A percentile compares a stretch with the other conserved stretches of the same genome.
Evolutionary conservation across 768 basidiomycete genomes (phyloP).

Genomic region (Phylloporus sp.): DNA sequence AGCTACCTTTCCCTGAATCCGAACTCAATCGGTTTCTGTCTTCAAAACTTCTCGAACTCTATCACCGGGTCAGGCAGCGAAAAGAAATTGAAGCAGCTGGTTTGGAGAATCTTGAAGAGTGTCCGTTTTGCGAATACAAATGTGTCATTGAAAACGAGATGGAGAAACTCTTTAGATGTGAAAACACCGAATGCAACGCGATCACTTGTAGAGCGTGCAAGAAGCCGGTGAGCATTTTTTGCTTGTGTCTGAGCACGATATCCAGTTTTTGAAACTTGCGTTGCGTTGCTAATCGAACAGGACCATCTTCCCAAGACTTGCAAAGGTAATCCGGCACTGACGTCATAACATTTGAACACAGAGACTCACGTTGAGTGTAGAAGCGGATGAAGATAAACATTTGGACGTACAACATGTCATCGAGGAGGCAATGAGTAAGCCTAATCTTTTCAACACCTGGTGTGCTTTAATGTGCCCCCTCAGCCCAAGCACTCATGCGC

Average conservation of each 20-base stretch:
- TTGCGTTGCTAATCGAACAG: conserved; percentile 29
- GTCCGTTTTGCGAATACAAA: conserved; percentile 88
- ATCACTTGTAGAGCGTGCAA: conserved; percentile 81
- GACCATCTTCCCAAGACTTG: conserved; percentile 83
- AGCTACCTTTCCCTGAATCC: conserved; percentile 59
- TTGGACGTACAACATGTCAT: conserved; percentile 73
- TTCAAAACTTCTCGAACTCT: conserved; percentile 62
- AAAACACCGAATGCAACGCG: conserved; percentile 63
- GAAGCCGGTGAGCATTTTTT: conserved; percentile 48
- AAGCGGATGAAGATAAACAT: conserved; percentile 70
- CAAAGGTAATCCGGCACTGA: conserved; percentile 45
- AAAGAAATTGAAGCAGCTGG: conserved; percentile 78
- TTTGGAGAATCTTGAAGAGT: conserved; percentile 79
- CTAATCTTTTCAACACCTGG: conserved; percentile 14
- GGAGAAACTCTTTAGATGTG: conserved; percentile 58
- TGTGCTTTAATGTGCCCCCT: conserved; percentile 2
- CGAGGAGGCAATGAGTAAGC: conserved; percentile 89
- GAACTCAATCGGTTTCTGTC: conserved; percentile 69
- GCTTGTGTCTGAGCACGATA: neutral
- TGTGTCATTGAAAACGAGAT: conserved; percentile 68
- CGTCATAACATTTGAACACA: neutral
- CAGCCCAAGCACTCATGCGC: conserved; percentile 79
- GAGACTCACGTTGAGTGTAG: conserved; percentile 33
- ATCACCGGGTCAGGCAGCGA: conserved; percentile 69
- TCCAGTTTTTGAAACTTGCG: neutral